Percentiles rank a stretch among this genome's conserved stretches.
These are phyloP conservation scores for Beauveria sp. DNA, from an alignment of 2,329 filamentous ascomycete species.

Conservation along the genomic window DNA sequence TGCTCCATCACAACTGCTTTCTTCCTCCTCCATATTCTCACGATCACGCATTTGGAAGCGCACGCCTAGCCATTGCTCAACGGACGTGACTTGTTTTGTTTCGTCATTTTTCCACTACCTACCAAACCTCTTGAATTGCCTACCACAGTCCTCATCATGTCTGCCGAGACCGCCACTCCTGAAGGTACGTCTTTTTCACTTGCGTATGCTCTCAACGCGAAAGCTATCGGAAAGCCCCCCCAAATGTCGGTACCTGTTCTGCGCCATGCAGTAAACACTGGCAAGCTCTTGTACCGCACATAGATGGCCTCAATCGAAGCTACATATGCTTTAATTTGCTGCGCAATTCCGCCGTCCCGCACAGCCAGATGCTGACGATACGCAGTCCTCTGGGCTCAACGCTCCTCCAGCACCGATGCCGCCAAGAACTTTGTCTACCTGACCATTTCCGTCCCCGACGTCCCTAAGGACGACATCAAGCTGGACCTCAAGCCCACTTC, in stretches of 20 bases:
- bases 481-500: constrained; percentile 73
- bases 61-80: constrained; percentile 8
- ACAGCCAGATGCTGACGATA: neutral
- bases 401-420: constrained; percentile 71
- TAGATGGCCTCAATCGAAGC: neutral
- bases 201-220: neutral
- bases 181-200: constrained; percentile 26
- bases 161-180: constrained; percentile 25
- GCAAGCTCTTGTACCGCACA: neutral
- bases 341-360: neutral
- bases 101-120: constrained; percentile 2
- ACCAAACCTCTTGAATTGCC: constrained; percentile 8
- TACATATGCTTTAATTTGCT: neutral
- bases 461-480: constrained; percentile 66
- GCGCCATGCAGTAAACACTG: neutral
- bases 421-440: constrained; percentile 94
- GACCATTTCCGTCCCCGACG: constrained; percentile 82
- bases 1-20: constrained; percentile 6
- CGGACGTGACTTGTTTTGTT: neutral
- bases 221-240: neutral
- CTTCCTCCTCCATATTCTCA: neutral
- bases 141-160: constrained; percentile 17
- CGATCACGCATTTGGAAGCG: neutral
- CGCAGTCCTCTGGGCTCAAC: constrained; percentile 93
- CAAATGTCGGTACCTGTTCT: neutral